Evolutionary conservation across 345 rosid genomes (phyloP), one percentile per base, ranked within the genome.

Genomic region (Brassica juncea): DNA sequence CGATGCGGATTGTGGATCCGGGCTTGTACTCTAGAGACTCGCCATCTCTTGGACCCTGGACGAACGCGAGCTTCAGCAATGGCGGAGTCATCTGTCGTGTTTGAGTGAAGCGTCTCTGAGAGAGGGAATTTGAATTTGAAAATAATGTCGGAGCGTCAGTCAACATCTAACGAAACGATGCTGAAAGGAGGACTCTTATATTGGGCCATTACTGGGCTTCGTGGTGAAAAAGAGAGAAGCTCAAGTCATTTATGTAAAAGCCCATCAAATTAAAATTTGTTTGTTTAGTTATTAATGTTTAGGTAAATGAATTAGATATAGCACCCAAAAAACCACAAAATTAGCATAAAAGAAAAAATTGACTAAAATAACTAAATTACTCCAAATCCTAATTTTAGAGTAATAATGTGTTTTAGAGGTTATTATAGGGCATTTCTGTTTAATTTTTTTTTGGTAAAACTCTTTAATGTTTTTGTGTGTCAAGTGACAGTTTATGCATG

Each of bases 21-120:
- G 92, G 81, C 27, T 77, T 77, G 80, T 79, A 92, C 57, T 78
- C 89, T 0, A 91, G 54, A 59, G 85, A 79, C 16, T 94, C 95
- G 2, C 98, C 99, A 7, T 82, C 70, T 21, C 91, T 80, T 12
- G 98, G 99, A 6, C 99, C 99, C 27, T 79, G 67, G 30, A 84
- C 39, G 27, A 94, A 78, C 4, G 71, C 55, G 12, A 89, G 87
- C 84, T 83, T 85, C 79, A 92, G 80, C 39, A 80, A 66, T 63
- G 82, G 84, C 57, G 82, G 73, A 78, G 65, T 60, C 90, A 87
- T 87, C 73, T n/a, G 77, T 77, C 16, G 80, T 77, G n/a, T 27
- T 44, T 16, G 32, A 34, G 75, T 55, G 1, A 54, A 55, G 62
- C 59, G 72, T 71, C 66, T 64, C 71, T 28, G 27, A 35, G 81